Evolutionary conservation across 1,284 basidiomycete genomes (phyloP).

Genomic region (Inonotus hispidus): DNA sequence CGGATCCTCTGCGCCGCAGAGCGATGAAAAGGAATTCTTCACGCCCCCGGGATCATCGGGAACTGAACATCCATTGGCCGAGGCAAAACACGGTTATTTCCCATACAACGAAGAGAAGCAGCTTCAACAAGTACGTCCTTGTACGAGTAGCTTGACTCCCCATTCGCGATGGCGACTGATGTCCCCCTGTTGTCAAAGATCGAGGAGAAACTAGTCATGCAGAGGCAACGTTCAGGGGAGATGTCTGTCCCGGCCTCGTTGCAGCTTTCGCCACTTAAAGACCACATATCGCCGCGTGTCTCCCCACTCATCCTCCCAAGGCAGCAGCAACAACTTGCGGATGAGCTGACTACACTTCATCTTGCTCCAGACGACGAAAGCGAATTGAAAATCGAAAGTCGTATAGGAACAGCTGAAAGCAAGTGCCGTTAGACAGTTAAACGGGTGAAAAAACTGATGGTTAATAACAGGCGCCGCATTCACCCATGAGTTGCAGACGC

Average conservation of each 20-base stretch:
- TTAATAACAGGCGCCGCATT: slow-evolving; percentile 34
- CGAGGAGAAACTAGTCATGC: slow-evolving; percentile 63
- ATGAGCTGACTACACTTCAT: slow-evolving; percentile 7
- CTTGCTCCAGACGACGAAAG: slow-evolving; percentile 20
- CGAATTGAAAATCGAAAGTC: slow-evolving; percentile 18
- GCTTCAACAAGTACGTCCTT: slow-evolving; percentile 58
- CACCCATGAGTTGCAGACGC: slow-evolving; percentile 45
- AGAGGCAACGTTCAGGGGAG: slow-evolving; percentile 45
- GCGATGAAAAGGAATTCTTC: slow-evolving; percentile 6
- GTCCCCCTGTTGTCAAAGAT: slow-evolving; percentile 40
- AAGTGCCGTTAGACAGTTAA: slow-evolving; percentile 18
- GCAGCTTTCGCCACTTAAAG: slow-evolving; percentile 30
- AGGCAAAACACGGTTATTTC: slow-evolving; percentile 9
- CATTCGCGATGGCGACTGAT: not conserved
- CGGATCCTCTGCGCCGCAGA: not conserved
- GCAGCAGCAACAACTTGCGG: not conserved
- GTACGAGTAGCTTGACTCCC: not conserved
- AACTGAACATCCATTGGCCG: not conserved
- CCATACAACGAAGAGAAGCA: slow-evolving; percentile 35
- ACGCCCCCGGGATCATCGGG: slow-evolving; percentile 7
- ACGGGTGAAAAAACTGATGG: not conserved
- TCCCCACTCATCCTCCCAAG: slow-evolving; percentile 4
- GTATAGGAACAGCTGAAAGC: slow-evolving; percentile 8
- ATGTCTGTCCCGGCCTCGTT: slow-evolving; percentile 28
- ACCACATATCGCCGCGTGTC: not conserved